These are phyloP conservation scores for Oenanthe sinensis DNA, from an alignment of 129 eudicot genomes.

Conservation along the genomic window DNA sequence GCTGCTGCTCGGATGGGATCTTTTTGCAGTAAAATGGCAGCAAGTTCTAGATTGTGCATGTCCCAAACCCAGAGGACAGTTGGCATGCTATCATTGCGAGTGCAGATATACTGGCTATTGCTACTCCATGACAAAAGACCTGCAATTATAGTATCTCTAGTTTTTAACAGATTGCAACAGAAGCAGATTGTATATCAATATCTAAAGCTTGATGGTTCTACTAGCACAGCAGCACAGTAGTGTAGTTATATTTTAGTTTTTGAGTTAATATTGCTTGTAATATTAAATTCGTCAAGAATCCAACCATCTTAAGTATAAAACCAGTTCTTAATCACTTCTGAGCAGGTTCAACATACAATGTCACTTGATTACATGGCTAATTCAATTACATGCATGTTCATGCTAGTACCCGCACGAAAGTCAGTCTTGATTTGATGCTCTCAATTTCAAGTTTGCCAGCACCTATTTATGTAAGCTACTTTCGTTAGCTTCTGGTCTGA, in stretches of 20 bases:
- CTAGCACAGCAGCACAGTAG: not conserved
- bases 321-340: not conserved
- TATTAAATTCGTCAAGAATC: not conserved
- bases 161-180: not conserved
- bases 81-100: slow-evolving; percentile 95
- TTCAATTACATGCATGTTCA: not conserved
- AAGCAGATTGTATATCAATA: not conserved
- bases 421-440: not conserved
- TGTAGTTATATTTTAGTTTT: not conserved
- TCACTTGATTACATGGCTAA: not conserved
- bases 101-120: slow-evolving; percentile 71
- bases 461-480: not conserved
- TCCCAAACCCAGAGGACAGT: slow-evolving; percentile 94
- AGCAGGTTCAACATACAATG: not conserved
- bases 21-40: slow-evolving; percentile 81
- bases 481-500: not conserved
- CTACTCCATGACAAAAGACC: slow-evolving; percentile 95
- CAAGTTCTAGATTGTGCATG: slow-evolving; percentile 76
- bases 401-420: not conserved
- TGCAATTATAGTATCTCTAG: slow-evolving; percentile 19
- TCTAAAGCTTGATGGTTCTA: not conserved
- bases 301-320: not conserved
- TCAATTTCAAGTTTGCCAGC: not conserved
- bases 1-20: slow-evolving; percentile 86
- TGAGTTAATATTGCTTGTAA: too few species aligned